Conservation (phyloP, 73 alveolate species). For the Tetrahymena borealis region DNA sequence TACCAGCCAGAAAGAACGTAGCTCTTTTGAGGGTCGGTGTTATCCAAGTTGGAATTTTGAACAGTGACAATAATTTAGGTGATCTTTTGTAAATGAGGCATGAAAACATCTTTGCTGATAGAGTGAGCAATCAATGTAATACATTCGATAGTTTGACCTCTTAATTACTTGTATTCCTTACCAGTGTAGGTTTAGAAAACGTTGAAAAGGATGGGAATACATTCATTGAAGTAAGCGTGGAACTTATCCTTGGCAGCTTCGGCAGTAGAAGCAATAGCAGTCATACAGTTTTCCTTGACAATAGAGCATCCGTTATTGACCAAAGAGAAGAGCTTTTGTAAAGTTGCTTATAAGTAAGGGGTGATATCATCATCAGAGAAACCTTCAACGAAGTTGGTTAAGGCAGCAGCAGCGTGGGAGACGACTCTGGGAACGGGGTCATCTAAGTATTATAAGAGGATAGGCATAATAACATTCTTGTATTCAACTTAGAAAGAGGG, state of each 20-base stretch:
- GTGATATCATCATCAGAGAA: conserved; percentile 45
- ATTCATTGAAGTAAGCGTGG: conserved; percentile 55
- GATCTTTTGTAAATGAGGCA: conserved; percentile 51
- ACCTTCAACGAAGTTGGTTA: conserved; percentile 80
- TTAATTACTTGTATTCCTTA: conserved; percentile 57
- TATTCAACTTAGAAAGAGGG: conserved; percentile 75
- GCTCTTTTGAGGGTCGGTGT: conserved; percentile 66
- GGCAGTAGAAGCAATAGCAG: conserved; percentile 73
- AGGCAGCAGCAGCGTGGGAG: conserved; percentile 82
- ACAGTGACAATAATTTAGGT: conserved; percentile 55
- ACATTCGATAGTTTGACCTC: conserved; percentile 79
- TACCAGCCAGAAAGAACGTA: conserved; percentile 84
- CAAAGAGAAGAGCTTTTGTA: conserved; percentile 4
- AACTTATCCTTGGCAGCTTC: conserved; percentile 69
- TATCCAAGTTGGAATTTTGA: conserved; percentile 52
- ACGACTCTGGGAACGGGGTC: conserved; percentile 81
- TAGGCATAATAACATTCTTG: conserved; percentile 78
- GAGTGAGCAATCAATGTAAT: conserved; percentile 64
- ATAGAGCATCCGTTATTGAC: conserved; percentile 48
- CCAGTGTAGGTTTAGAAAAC: conserved; percentile 43
- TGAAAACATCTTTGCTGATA: conserved; percentile 66
- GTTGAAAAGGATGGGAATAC: conserved; percentile 44
- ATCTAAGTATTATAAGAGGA: conserved; percentile 38
- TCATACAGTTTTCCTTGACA: conserved; percentile 71
- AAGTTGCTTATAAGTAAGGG: conserved; percentile 44